Evolutionary conservation across 192 early-diverging fungal species (phyloP).

Genomic region (Pilobolus umbonatus): DNA sequence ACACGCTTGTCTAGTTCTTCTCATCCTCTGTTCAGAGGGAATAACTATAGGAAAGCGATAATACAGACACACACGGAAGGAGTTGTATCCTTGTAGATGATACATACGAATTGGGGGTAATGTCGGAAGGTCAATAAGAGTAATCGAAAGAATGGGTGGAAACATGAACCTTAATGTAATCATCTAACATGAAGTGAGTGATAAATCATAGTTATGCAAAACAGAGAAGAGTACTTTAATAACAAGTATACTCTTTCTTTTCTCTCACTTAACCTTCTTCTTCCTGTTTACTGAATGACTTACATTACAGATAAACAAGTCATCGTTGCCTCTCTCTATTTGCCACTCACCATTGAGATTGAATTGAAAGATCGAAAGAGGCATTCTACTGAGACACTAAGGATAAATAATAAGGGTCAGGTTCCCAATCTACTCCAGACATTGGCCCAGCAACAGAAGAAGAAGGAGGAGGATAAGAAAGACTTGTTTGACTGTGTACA

Average conservation of each 20-base stretch:
- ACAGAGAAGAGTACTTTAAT: background rate
- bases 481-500: slow-evolving; percentile 34
- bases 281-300: background rate
- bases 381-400: background rate
- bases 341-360: slow-evolving; percentile 70
- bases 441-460: slow-evolving; percentile 22
- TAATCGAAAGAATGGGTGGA: no score
- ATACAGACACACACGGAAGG: background rate
- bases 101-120: background rate
- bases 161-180: no score
- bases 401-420: background rate
- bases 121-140: background rate
- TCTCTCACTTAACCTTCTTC: slow-evolving; percentile 3
- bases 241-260: slow-evolving; percentile 1
- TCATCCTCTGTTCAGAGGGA: background rate
- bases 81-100: background rate
- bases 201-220: no score
- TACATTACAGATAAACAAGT: slow-evolving; percentile 42
- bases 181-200: no score
- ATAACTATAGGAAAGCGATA: background rate
- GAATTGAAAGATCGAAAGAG: slow-evolving; percentile 40
- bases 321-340: slow-evolving; percentile 68
- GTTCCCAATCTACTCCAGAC: slow-evolving; percentile 37
- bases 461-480: slow-evolving; percentile 17
- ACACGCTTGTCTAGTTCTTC: no score